phyloP scores from a whole-genome alignment of 2,329 filamentous ascomycete genomes.

The Fusarium liriodendri region DNA sequence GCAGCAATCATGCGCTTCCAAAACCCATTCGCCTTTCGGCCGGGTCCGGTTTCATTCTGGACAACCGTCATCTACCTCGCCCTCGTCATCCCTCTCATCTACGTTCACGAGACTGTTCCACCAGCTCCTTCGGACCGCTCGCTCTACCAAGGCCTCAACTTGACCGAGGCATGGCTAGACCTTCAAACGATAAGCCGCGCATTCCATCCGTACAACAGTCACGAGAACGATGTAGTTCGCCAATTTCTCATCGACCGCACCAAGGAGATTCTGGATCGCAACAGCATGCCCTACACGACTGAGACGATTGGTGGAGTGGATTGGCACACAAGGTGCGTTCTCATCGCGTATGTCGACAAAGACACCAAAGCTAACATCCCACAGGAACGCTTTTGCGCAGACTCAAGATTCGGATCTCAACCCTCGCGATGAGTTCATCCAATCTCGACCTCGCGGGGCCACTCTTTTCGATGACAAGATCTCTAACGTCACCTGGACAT shows the following conservation, averaged over 20 bases:
- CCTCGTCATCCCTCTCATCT: constrained; percentile 76
- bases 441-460: constrained; percentile 50
- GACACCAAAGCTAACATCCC: constrained; percentile 2
- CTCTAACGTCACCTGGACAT: constrained; percentile 79
- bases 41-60: constrained; percentile 84
- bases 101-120: constrained; percentile 82
- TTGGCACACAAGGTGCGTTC: constrained; percentile 42
- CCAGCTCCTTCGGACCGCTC: constrained; percentile 64
- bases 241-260: constrained; percentile 80
- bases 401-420: background rate
- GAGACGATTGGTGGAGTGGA: constrained; percentile 51
- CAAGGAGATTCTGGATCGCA: constrained; percentile 73
- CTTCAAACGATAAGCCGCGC: constrained; percentile 78
- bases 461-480: constrained; percentile 82
- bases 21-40: constrained; percentile 80
- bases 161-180: constrained; percentile 89
- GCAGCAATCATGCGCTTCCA: constrained; percentile 43
- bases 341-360: background rate
- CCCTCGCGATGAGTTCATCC: background rate
- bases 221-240: constrained; percentile 82
- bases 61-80: constrained; percentile 81
- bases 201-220: constrained; percentile 92
- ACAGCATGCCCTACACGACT: constrained; percentile 61
- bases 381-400: constrained; percentile 10
- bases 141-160: constrained; percentile 73